Evolutionary conservation across 257 asterid species (phyloP).

Genomic region (Solanum appendiculatum): DNA sequence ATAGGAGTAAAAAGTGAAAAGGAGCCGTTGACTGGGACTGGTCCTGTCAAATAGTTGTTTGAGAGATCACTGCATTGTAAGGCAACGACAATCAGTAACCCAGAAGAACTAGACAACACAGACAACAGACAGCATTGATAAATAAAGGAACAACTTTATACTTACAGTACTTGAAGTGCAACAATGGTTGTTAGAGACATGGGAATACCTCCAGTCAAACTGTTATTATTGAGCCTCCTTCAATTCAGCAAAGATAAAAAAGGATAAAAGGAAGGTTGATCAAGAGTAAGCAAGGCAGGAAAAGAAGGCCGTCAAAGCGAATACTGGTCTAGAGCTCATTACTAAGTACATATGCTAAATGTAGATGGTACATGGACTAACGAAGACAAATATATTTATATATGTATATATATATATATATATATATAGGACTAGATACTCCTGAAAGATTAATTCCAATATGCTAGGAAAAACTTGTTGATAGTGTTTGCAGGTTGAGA

Average conservation of each 20-base stretch:
- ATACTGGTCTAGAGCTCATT: not conserved
- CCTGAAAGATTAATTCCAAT: not conserved
- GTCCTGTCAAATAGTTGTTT: slow-evolving; percentile 53
- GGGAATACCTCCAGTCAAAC: slow-evolving; percentile 2
- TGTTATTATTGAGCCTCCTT: slow-evolving; percentile 6
- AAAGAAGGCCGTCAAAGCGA: not conserved
- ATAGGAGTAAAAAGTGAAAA: slow-evolving; percentile 9
- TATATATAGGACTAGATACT: not conserved
- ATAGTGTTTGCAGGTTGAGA: not conserved
- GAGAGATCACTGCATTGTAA: slow-evolving; percentile 85
- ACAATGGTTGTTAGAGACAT: not conserved
- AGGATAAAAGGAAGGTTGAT: not conserved
- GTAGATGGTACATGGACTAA: not conserved
- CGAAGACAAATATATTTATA: not conserved
- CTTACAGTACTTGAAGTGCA: slow-evolving; percentile 8
- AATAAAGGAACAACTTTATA: not conserved
- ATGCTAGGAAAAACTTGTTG: not conserved
- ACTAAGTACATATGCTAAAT: not conserved
- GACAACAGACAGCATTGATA: not conserved
- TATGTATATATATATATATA: too few species aligned
- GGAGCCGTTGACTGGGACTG: slow-evolving; percentile 78
- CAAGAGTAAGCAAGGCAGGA: not conserved
- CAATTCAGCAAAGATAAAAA: not conserved
- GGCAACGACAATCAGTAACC: slow-evolving; percentile 2
- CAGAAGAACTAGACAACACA: not conserved